Conservation (phyloP, 2,329 filamentous ascomycete genomes). For the Colletotrichum sp. region DNA sequence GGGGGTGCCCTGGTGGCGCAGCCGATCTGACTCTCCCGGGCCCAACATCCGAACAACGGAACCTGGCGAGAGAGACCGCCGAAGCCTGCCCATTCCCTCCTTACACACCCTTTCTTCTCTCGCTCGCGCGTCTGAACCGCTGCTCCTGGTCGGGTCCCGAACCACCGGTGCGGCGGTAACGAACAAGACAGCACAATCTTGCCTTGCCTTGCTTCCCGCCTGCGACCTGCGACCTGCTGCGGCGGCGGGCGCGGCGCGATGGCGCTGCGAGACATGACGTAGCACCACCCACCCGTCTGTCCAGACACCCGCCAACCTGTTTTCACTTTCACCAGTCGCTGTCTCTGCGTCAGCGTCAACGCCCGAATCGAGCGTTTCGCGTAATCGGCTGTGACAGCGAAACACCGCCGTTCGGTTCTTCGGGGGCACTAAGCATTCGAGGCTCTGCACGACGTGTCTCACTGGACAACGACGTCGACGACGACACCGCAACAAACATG, state of each 20-base stretch:
- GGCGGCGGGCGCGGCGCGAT: not conserved
- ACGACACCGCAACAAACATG: not conserved
- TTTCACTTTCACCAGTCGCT: not conserved
- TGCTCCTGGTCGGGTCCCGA: not conserved
- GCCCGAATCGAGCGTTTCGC: not conserved
- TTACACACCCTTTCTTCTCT: not conserved
- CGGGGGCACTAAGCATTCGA: not conserved
- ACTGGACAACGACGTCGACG: not conserved
- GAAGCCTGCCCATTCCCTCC: not conserved
- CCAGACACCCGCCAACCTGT: not conserved
- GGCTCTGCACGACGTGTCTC: conserved; percentile 12
- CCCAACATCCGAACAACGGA: conserved; percentile 11
- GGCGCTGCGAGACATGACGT: conserved; percentile 9
- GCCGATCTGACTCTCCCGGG: conserved; percentile 16
- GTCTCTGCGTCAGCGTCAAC: not conserved
- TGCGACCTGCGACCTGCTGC: not conserved
- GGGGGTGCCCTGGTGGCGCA: conserved; percentile 3
- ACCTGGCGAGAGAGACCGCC: not conserved
- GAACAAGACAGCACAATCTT: not conserved
- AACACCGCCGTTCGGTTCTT: not conserved
- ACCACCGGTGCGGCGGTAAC: conserved; percentile 11
- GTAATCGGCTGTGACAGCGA: not conserved
- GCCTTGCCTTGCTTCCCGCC: not conserved
- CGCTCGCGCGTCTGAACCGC: not conserved
- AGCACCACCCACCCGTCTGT: not conserved